These are phyloP conservation scores for Aspergillus panamensis DNA, from an alignment of 495 filamentous ascomycete genomes.

Conservation along the genomic window DNA sequence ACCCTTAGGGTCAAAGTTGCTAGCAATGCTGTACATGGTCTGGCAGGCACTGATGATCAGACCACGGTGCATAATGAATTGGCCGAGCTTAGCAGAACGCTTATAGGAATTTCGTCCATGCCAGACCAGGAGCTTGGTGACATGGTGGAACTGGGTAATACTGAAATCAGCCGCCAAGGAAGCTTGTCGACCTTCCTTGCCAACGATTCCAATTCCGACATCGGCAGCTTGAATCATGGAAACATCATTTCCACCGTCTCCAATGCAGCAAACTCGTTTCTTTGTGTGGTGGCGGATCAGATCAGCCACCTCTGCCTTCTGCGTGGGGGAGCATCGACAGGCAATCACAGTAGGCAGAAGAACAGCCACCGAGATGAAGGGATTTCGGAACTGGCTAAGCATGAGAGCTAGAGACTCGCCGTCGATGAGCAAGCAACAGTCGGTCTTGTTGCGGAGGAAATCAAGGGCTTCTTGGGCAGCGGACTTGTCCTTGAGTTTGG, in stretches of 20 bases:
- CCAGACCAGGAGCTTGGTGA: conserved; percentile 98
- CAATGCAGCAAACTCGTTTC: conserved; percentile 94
- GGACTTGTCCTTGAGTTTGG: conserved; percentile 57
- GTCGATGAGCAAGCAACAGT: conserved; percentile 89
- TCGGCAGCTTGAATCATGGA: conserved; percentile 99
- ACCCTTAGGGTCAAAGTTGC: conserved; percentile 85
- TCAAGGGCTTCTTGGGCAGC: conserved; percentile 81
- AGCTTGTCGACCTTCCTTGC: conserved; percentile 95
- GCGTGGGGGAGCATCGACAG: conserved; percentile 94
- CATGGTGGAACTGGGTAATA: conserved; percentile 88
- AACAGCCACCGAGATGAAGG: conserved; percentile 88
- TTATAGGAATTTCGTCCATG: conserved; percentile 97
- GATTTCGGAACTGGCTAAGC: conserved; percentile 70
- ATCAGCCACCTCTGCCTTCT: conserved; percentile 90
- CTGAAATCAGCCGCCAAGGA: conserved; percentile 94
- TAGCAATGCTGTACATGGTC: conserved; percentile 93
- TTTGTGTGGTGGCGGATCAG: conserved; percentile 89
- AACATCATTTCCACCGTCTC: conserved; percentile 97
- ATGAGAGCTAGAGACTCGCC: conserved; percentile 84
- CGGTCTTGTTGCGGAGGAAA: conserved; percentile 82
- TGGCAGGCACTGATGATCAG: conserved; percentile 93
- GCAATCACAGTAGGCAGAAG: conserved; percentile 88
- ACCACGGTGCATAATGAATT: conserved; percentile 98
- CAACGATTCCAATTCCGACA: conserved; percentile 95
- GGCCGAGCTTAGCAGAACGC: conserved; percentile 87